Conservation (phyloP, 2,329 filamentous ascomycete genomes). For the Colletotrichum tropicale region DNA sequence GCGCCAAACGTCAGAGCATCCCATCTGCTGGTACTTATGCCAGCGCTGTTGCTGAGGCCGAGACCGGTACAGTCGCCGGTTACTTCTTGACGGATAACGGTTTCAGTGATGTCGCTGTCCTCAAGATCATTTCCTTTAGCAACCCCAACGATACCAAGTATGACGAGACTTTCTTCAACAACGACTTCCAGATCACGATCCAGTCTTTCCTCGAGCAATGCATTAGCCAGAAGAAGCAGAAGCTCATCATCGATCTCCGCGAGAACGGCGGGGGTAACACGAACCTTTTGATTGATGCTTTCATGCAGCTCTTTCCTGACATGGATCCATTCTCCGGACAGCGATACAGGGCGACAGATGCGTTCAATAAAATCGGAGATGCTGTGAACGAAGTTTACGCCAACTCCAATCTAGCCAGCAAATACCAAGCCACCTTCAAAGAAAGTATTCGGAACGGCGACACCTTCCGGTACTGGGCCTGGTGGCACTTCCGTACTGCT, state of each 20-base stretch:
- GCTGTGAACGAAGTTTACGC: not conserved
- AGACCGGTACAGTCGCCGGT: not conserved
- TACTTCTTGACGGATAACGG: not conserved
- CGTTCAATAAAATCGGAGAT: not conserved
- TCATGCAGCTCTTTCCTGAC: not conserved
- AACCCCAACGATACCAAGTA: not conserved
- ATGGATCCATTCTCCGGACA: not conserved
- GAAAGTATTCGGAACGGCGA: not conserved
- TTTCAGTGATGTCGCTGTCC: not conserved
- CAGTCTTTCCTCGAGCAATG: not conserved
- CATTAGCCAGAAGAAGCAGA: not conserved
- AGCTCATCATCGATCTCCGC: not conserved
- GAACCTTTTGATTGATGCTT: not conserved
- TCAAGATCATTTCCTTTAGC: not conserved
- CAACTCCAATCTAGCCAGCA: not conserved
- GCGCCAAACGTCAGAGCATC: not conserved
- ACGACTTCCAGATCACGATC: not conserved
- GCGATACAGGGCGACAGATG: constrained; percentile 7
- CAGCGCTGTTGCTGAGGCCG: not conserved
- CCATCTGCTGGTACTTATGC: not conserved
- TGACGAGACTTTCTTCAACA: not conserved
- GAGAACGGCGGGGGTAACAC: not conserved
- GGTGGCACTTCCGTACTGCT: not conserved
- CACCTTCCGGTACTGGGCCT: not conserved
- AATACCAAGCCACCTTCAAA: not conserved